Evolutionary conservation across 345 rosid genomes (phyloP).

Genomic region (Sisymbrium irio): DNA sequence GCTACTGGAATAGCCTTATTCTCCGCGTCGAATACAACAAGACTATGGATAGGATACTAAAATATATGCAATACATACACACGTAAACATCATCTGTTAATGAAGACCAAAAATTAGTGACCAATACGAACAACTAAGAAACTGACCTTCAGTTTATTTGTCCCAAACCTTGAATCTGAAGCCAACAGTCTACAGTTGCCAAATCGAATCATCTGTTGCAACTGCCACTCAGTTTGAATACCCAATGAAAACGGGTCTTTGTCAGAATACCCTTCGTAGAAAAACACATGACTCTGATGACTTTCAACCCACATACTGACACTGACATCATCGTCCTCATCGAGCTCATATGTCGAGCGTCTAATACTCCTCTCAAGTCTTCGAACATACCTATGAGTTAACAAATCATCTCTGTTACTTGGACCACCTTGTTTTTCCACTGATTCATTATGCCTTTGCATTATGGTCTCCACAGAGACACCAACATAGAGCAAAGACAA

Average conservation of each 20-base stretch:
- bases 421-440: constrained; percentile 96
- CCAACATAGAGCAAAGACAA: constrained; percentile 83
- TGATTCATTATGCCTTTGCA: constrained; percentile 91
- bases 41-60: constrained; percentile 88
- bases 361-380: constrained; percentile 91
- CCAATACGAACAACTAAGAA: neutral
- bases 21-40: constrained; percentile 82
- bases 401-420: constrained; percentile 75
- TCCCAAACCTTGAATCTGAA: constrained; percentile 89
- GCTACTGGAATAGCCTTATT: constrained; percentile 97
- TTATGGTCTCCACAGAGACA: constrained; percentile 91
- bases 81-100: too few relatives aligned
- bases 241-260: constrained; percentile 79
- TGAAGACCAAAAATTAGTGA: neutral
- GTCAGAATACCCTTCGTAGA: constrained; percentile 69
- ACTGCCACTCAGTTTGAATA: constrained; percentile 96
- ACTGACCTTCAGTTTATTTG: constrained; percentile 86
- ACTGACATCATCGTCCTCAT: constrained; percentile 77
- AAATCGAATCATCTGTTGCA: constrained; percentile 95
- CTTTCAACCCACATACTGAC: constrained; percentile 90
- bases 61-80: constrained; percentile 24
- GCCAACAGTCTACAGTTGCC: constrained; percentile 84
- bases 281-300: constrained; percentile 76
- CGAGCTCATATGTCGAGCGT: constrained; percentile 74
- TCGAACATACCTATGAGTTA: constrained; percentile 89